phyloP scores from a whole-genome alignment of 2,329 filamentous ascomycete genomes.

The Neopestalotiopsis clavispora region DNA sequence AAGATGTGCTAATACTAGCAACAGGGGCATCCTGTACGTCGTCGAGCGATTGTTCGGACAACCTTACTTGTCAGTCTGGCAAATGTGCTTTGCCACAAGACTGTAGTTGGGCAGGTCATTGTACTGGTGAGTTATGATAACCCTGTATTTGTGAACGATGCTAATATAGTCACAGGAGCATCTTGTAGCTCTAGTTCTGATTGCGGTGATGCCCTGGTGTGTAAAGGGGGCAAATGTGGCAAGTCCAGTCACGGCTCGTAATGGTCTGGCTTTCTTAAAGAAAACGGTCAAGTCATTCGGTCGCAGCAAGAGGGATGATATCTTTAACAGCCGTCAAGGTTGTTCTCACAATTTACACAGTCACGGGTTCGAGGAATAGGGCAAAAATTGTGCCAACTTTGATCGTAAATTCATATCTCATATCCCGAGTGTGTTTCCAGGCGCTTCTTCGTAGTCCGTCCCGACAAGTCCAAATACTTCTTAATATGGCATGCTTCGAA shows the following conservation, averaged over 20 bases:
- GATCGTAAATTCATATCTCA: not conserved
- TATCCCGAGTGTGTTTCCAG: not conserved
- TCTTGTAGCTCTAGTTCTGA: not conserved
- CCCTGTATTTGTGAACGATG: not conserved
- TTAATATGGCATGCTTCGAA: not conserved
- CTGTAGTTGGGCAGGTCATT: constrained; percentile 6
- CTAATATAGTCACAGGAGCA: not conserved
- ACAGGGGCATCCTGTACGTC: constrained; percentile 3
- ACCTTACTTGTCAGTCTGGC: not conserved
- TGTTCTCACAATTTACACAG: not conserved
- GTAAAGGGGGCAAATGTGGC: constrained; percentile 1
- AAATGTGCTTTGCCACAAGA: constrained; percentile 7
- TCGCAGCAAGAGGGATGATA: not conserved
- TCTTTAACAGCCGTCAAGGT: not conserved
- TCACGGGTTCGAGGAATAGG: not conserved
- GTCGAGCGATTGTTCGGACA: constrained; percentile 4
- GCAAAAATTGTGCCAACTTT: not conserved
- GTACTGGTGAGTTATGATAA: constrained; percentile 1
- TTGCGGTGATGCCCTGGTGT: constrained; percentile 7
- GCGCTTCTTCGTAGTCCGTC: not conserved
- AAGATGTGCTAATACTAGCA: not conserved
- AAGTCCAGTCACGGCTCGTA: not conserved
- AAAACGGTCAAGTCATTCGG: not conserved
- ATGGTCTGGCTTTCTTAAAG: not conserved
- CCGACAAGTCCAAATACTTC: not conserved